Base-by-base conservation (phyloP, 2,329 filamentous ascomycete genomes). In the Coniochaeta sp. region DNA sequence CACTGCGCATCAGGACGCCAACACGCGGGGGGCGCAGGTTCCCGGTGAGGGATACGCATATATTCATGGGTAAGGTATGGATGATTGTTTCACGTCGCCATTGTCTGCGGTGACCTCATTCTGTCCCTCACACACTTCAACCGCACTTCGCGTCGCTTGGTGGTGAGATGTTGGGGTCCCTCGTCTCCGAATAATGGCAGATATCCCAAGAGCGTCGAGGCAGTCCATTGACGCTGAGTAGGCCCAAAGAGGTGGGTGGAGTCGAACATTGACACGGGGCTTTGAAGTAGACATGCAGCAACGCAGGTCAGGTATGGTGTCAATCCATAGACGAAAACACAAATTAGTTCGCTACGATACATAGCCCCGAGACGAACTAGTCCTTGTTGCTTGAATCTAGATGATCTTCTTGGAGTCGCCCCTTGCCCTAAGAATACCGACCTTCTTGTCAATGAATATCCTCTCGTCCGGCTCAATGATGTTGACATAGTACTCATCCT, bases 401-500 rank as follows among this genome's bases (percentile, higher is more conserved):
- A 63, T 59, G 31, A 69, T 64, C 56, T 66, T 59, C 52, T 67
- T 66, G 33, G 64, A 52, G 28, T 65, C 65, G 3, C 65, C 64
- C 31, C 63, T 57, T 26, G 59, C 61, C 60, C 67, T 64, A 60
- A 67, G 58, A 24, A 69, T 64, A 6, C 65, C 64, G 9, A 59
- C 64, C 54, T 67, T 63, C 62, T 69, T 71, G 61, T 72, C 69
- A 11, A 74, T 61, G 40, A 72, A 67, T 40, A 59, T 56, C 60
- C 64, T 64, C 64, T 72, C 68, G 59, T 72, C 68, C n/a, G 67
- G 65, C 59, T 66, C 63, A 57, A 72, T 73, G 4, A 69, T 63
- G 26, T 66, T 63, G 43, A 65, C 55, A 60, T 71, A 72, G 62
- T 72, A 72, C 28, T 68, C 67, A 59, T 70, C 69, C 59, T 67